Evolutionary conservation across 164 flowering plant species (phyloP), one percentile per base, ranked within the genome.

Genomic region (Paratinospora sagittata): DNA sequence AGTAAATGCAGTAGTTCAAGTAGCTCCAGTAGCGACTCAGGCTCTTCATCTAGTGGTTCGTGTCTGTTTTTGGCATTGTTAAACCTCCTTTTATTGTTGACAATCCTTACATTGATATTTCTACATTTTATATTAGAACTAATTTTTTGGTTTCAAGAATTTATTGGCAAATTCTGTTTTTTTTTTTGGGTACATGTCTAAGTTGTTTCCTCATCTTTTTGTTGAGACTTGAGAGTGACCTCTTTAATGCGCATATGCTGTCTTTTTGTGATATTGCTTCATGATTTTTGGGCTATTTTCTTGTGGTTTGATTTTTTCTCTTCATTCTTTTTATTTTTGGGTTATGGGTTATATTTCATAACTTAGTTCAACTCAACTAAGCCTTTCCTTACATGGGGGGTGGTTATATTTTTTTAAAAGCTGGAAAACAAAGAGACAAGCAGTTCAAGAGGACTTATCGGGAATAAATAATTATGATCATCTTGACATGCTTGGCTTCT

Each of bases 31-130:
- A 82, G 93, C 67, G 89, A 82, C 47, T 92, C 96, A 3, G 93
- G 91, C 45, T 91, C 97, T 43, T 87, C 97, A 64, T 86, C 93
- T 6, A 84, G 93, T 78, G 96, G 96, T 92, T 82, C n/a, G 97
- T 88, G 72, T 55, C 76, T 68, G 67, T 67, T 17, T 34, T 30
- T 27, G 24, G 17, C 55, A 9, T 60, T 34, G 37, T 43, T 34
- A 55, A 8, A 21, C 12, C 27, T 24, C 19, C 16, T 47, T 64
- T 8, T 16, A 16, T 16, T 52, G 58, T 52, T 52, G 58, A 52
- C 2, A 52, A 16, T 16, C n/a, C n/a, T 17, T 7, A 52, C n/a
- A 52, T 0, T 16, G 58, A 52, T 52, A 17, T 52, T 52, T 52
- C 58, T 16, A 52, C 23, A 52, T 52, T 52, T 52, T 52, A 16